Evolutionary conservation across 257 asterid genomes (phyloP).

Genomic region (Rhazya stricta): DNA sequence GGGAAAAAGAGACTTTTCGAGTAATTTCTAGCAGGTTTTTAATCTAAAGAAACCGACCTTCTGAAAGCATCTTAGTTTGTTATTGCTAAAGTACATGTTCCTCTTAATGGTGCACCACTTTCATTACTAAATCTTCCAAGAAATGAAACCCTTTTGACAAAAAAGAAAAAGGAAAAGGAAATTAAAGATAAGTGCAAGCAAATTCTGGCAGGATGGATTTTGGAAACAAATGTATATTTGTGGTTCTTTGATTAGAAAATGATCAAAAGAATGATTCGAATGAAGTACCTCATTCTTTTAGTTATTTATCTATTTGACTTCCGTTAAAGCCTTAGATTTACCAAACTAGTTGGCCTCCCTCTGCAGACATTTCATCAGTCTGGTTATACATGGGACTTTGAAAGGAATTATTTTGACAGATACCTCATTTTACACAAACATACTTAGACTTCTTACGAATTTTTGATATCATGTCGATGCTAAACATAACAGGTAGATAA

Average conservation of each 20-base stretch:
- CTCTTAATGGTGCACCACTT: not conserved
- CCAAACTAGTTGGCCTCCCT: no score
- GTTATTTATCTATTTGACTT: not conserved
- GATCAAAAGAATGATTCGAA: not conserved
- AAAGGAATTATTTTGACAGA: no score
- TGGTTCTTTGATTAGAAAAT: not conserved
- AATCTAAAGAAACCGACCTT: not conserved
- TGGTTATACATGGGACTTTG: no score
- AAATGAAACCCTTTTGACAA: not conserved
- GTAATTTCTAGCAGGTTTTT: no score
- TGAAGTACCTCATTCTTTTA: not conserved
- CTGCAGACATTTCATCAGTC: no score
- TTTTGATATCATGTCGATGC: no score
- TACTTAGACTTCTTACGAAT: no score
- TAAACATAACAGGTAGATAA: no score
- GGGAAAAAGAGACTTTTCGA: no score
- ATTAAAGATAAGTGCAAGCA: not conserved
- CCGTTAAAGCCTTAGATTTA: no score
- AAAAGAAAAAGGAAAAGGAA: not conserved
- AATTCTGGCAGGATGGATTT: not conserved
- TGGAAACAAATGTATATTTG: not conserved
- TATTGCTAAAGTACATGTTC: not conserved
- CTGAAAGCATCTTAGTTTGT: not conserved
- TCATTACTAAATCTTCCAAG: not conserved
- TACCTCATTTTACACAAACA: no score